Percentiles rank a stretch among this genome's conserved stretches.
Evolutionary conservation across 2,329 filamentous ascomycete species (phyloP).

Genomic region (Cytospora piceae): DNA sequence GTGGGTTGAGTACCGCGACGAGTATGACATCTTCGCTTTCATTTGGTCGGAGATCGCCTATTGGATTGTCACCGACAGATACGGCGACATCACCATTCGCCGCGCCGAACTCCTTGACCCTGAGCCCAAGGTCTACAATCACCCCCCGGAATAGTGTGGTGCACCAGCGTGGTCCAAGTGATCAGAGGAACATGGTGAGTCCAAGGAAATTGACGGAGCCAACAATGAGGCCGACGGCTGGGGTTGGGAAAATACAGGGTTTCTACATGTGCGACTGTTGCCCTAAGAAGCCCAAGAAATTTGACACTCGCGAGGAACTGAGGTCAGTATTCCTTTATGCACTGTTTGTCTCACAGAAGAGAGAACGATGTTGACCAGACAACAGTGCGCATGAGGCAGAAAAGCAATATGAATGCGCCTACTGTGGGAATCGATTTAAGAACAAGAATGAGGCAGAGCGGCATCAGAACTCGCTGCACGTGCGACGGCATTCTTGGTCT

Average conservation of each 20-base stretch:
- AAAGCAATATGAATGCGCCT: slow-evolving; percentile 93
- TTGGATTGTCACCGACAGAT: slow-evolving; percentile 50
- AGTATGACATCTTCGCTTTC: slow-evolving; percentile 48
- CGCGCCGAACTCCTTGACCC: slow-evolving; percentile 51
- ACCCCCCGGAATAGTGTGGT: slow-evolving; percentile 42
- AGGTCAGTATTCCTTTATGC: slow-evolving; percentile 60
- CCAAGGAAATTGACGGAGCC: slow-evolving; percentile 57
- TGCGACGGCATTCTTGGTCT: slow-evolving; percentile 94
- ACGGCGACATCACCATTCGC: slow-evolving; percentile 52
- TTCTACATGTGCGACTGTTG: slow-evolving; percentile 86
- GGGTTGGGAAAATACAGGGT: slow-evolving; percentile 54
- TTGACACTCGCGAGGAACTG: slow-evolving; percentile 81
- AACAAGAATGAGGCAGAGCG: slow-evolving; percentile 98
- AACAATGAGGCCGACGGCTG: slow-evolving; percentile 46
- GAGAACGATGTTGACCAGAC: slow-evolving; percentile 27
- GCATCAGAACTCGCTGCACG: slow-evolving; percentile 92
- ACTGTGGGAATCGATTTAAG: slow-evolving; percentile 94
- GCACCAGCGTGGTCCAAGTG: slow-evolving; percentile 53
- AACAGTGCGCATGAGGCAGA: slow-evolving; percentile 84
- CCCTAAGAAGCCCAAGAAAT: slow-evolving; percentile 96
- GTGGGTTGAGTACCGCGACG: slow-evolving; percentile 48
- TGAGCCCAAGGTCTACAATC: slow-evolving; percentile 54
- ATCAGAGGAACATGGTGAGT: slow-evolving; percentile 47
- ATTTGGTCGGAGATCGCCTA: slow-evolving; percentile 52
- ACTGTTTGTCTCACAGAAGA: neutral